phyloP scores from a whole-genome alignment of 179 eudicot genomes.

The Beta macrorhiza region DNA sequence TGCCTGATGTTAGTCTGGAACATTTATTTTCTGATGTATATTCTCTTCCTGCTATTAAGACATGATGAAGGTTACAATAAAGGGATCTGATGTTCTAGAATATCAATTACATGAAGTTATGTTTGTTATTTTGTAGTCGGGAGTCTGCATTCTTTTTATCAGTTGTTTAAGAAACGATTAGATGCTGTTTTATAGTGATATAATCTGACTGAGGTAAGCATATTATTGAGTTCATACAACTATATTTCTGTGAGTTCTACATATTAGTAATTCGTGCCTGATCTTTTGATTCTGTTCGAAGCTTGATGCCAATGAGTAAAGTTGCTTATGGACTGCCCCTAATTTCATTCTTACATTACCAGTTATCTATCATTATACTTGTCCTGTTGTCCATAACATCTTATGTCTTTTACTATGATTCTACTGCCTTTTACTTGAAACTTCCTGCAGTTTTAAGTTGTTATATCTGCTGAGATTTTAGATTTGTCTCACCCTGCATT shows the following conservation, averaged over 20 bases:
- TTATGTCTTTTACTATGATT: background rate
- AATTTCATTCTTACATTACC: background rate
- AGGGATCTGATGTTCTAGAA: slow-evolving; percentile 10
- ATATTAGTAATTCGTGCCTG: background rate
- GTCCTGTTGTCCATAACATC: background rate
- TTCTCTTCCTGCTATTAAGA: slow-evolving; percentile 21
- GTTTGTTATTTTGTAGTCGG: background rate
- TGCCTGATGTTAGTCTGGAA: slow-evolving; percentile 2
- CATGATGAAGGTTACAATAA: slow-evolving; percentile 3
- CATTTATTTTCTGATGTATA: slow-evolving; percentile 25
- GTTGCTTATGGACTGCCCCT: background rate
- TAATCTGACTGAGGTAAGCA: background rate
- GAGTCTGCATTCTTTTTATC: background rate
- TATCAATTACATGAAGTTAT: background rate
- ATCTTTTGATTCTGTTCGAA: background rate
- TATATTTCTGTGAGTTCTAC: background rate
- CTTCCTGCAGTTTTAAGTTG: background rate
- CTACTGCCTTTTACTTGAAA: background rate
- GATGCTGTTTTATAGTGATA: background rate
- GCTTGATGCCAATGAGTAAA: slow-evolving; percentile 1
- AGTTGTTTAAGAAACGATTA: background rate
- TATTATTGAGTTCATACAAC: background rate
- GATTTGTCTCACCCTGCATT: background rate
- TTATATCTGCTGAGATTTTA: background rate
- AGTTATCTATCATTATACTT: background rate